phyloP scores from a whole-genome alignment of 345 rosid genomes.

The Eutrema yunnanense region DNA sequence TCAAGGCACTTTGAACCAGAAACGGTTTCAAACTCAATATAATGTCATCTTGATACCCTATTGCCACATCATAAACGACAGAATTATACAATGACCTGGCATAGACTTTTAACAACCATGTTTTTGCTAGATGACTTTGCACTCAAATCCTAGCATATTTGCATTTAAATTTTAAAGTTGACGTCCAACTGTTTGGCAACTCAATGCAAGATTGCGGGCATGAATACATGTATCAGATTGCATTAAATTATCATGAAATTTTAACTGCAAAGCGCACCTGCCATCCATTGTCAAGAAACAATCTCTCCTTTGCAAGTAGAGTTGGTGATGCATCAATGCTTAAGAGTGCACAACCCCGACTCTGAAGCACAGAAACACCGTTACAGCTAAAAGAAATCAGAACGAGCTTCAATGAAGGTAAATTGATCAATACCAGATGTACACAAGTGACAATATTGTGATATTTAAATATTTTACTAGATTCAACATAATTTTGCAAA shows the following conservation, averaged over 20 bases:
- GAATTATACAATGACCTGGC: background rate
- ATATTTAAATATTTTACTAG: background rate
- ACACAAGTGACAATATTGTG: background rate
- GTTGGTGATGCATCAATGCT: constrained; percentile 87
- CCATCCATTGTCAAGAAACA: constrained; percentile 91
- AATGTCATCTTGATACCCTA: background rate
- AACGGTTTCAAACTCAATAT: background rate
- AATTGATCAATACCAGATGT: background rate
- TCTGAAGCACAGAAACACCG: constrained; percentile 44
- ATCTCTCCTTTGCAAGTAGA: constrained; percentile 68
- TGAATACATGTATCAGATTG: background rate
- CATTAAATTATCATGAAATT: background rate
- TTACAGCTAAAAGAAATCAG: background rate
- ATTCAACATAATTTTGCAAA: background rate
- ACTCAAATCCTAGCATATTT: background rate
- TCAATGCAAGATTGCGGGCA: background rate
- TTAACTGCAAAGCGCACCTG: constrained; percentile 49
- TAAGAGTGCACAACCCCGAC: constrained; percentile 90
- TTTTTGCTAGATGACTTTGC: background rate
- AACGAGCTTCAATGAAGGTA: background rate
- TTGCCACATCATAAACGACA: background rate
- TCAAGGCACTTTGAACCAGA: background rate
- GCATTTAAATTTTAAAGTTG: background rate
- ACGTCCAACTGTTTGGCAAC: constrained; percentile 2
- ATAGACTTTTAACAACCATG: background rate